These are phyloP conservation scores for Filobasidium uniguttulatum DNA, from an alignment of 1,284 basidiomycete genomes.

Conservation along the genomic window DNA sequence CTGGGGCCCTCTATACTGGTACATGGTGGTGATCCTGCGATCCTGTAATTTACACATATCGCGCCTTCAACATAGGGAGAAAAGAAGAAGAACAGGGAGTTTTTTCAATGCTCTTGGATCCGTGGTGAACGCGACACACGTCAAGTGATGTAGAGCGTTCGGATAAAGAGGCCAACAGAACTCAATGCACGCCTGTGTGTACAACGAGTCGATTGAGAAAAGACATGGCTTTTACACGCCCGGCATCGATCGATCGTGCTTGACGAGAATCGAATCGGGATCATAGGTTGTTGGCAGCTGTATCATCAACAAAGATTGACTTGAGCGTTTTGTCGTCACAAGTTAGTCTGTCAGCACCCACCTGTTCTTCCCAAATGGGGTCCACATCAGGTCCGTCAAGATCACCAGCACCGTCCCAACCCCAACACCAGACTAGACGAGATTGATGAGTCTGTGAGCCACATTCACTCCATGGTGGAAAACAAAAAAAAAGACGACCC, in stretches of 20 bases:
- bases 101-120: no score
- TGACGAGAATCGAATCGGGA: slow-evolving; percentile 51
- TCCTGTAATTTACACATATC: no score
- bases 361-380: slow-evolving; percentile 72
- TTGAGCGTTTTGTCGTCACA: background rate
- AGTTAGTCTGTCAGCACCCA: background rate
- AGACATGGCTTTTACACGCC: no score
- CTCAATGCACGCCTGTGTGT: no score
- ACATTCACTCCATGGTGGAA: background rate
- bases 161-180: no score
- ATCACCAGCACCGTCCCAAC: slow-evolving; percentile 94
- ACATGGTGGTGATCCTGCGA: no score
- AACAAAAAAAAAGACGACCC: background rate
- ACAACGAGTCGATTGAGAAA: no score
- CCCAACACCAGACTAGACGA: slow-evolving; percentile 94
- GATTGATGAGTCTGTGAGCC: background rate
- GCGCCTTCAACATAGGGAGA: no score
- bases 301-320: background rate
- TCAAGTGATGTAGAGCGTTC: no score
- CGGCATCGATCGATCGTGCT: slow-evolving; percentile 50
- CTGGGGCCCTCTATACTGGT: no score
- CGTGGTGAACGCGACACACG: no score
- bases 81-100: no score
- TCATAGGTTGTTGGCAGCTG: slow-evolving; percentile 53
- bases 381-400: slow-evolving; percentile 79